Percentiles rank a stretch among this genome's conserved stretches.
Evolutionary conservation across 148 eudicot genomes (phyloP).

Genomic region (Rhododendron ferrugineum): DNA sequence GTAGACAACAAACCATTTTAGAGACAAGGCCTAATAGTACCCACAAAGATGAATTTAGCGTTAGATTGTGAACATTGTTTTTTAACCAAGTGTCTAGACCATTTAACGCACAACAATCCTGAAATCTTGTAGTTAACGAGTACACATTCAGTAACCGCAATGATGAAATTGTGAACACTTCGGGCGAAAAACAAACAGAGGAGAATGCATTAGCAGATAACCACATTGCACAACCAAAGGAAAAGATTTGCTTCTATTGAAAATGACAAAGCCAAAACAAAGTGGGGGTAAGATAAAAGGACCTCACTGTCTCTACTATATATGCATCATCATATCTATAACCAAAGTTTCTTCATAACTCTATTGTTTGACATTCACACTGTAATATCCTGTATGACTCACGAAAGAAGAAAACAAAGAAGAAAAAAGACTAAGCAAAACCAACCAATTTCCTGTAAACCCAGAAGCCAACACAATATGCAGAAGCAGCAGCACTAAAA

Average conservation of each 20-base stretch:
- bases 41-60: no score
- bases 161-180: neutral
- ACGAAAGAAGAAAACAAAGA: neutral
- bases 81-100: neutral
- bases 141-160: neutral
- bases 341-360: conserved; percentile 13
- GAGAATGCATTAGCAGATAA: neutral
- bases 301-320: conserved; percentile 1
- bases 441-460: conserved; percentile 12
- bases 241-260: conserved; percentile 21
- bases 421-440: neutral
- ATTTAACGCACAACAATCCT: neutral
- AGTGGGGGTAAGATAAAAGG: neutral
- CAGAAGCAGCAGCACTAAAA: neutral
- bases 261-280: conserved; percentile 18
- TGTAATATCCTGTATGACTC: conserved; percentile 29
- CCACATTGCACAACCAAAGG: conserved; percentile 20
- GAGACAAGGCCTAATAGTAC: neutral
- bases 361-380: conserved; percentile 26
- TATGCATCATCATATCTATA: conserved; percentile 16
- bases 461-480: conserved; percentile 9
- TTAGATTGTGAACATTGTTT: no score
- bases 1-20: neutral
- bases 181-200: neutral
- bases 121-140: neutral